These are phyloP conservation scores for Hypoxylon subgilvum DNA, from an alignment of 495 filamentous ascomycete genomes.

Conservation along the genomic window DNA sequence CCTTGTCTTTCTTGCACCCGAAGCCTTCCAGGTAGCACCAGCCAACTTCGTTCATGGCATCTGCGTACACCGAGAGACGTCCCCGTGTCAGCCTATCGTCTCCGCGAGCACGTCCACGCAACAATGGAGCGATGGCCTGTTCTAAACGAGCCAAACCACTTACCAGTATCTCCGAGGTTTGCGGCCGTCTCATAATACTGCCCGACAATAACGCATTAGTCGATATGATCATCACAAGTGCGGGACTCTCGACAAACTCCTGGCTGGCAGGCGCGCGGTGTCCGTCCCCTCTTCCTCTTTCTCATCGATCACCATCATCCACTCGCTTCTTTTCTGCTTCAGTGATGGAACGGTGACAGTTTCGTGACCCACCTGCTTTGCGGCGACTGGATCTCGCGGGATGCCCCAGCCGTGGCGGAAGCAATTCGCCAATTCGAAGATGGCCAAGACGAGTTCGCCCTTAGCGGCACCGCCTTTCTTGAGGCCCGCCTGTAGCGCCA, in stretches of 20 bases:
- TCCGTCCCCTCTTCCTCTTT: constrained; percentile 6
- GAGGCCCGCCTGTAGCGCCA: constrained; percentile 81
- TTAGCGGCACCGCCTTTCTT: constrained; percentile 95
- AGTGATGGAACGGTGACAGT: constrained; percentile 31
- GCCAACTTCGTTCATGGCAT: constrained; percentile 96
- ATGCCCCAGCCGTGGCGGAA: constrained; percentile 98
- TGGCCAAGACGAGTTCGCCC: constrained; percentile 95
- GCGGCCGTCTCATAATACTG: constrained; percentile 98
- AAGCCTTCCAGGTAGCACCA: constrained; percentile 97
- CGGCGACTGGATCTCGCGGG: constrained; percentile 83
- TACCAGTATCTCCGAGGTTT: constrained; percentile 86
- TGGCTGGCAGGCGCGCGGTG: constrained; percentile 14
- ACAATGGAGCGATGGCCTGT: constrained; percentile 16
- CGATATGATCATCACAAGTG: constrained; percentile 29
- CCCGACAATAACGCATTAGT: constrained; percentile 42
- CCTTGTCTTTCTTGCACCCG: constrained; percentile 96
- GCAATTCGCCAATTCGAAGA: constrained; percentile 93
- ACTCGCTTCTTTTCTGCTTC: constrained; percentile 11
- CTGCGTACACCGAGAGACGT: constrained; percentile 48
- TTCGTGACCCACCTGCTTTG: constrained; percentile 59
- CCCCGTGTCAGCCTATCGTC: constrained; percentile 31
- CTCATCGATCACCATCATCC: constrained; percentile 5
- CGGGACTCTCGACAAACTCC: constrained; percentile 17
- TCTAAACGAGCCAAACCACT: constrained; percentile 31
- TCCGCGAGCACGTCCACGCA: constrained; percentile 17